Evolutionary conservation across 2,329 filamentous ascomycete species (phyloP), one percentile per base, ranked within the genome.

Genomic region (Penicillium concentricum): DNA sequence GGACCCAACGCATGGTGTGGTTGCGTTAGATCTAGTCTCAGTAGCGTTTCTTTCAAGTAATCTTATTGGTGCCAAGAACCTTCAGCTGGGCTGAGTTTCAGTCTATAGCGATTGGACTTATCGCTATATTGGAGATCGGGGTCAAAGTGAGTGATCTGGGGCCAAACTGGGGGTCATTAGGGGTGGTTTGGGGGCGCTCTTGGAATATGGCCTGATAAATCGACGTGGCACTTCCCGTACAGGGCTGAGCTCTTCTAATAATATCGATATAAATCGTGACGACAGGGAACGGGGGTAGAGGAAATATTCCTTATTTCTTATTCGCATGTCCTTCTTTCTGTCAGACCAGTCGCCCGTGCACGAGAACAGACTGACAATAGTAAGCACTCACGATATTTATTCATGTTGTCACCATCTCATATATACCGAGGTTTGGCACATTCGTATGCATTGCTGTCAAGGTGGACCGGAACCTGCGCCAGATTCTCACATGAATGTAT

Each of bases 61-160:
- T 24, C 26, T 41, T n/a, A 20, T 26, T 50, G 9, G 22, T 18
- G 30, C 32, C 38, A 35, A 51, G 46, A 41, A 18, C 38, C 24
- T 39, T 22, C 32, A 38, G 18, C 34, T 39, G 34, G 32, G 34
- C 48, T 24, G 18, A 39, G 24, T 34, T 26, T 51, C 32, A 28
- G 7, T 34, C 20, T n/a, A 39, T 45, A 34, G 32, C 12, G 7
- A 44, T 51, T 39, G 42, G 47, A 28, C 39, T 45, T 49, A 51
- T 41, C 53, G 53, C 53, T 43, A 56, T 44, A 44, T 41, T 37
- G 35, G 32, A 24, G 41, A 35, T 30, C n/a, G 13, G 16, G n/a
- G 24, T 16, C 16, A 48, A 46, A 26, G 15, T n/a, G 32, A 38
- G n/a, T 15, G 24, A 34, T 28, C 18, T 13, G 15, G 43, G 26